A percentile compares a stretch with the other conserved stretches of the same genome.
Conservation (phyloP, 495 filamentous ascomycete species). For the Penicillium maclennaniae region DNA sequence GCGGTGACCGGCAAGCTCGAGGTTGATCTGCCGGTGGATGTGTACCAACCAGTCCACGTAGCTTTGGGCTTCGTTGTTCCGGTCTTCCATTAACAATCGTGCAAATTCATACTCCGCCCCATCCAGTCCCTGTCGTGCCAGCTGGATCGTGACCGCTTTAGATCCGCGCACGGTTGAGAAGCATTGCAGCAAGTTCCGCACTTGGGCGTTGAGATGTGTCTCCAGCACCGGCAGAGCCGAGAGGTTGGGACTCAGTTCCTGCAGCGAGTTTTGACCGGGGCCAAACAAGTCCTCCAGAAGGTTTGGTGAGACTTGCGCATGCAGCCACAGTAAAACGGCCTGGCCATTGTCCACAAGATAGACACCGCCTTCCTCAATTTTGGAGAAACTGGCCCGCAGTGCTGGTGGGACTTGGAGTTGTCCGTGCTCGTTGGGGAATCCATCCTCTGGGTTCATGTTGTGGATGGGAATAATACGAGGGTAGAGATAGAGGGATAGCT, state of each 20-base stretch:
- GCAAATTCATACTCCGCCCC: constrained; percentile 98
- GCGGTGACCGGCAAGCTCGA: constrained; percentile 78
- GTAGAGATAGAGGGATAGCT: constrained; percentile 91
- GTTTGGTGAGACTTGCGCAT: constrained; percentile 69
- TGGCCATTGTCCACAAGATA: constrained; percentile 98
- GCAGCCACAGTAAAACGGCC: constrained; percentile 84
- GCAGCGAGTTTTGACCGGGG: constrained; percentile 64
- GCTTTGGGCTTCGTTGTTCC: constrained; percentile 94
- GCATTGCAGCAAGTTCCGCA: constrained; percentile 88
- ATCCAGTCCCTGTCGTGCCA: constrained; percentile 90
- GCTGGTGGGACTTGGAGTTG: constrained; percentile 69
- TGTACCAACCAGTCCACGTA: constrained; percentile 99
- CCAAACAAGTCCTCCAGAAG: constrained; percentile 90
- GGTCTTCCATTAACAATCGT: constrained; percentile 81
- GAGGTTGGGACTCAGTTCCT: constrained; percentile 71
- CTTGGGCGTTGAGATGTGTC: constrained; percentile 92
- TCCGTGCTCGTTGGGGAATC: constrained; percentile 84
- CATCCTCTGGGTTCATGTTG: constrained; percentile 70
- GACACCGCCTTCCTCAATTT: constrained; percentile 91
- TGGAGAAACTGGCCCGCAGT: constrained; percentile 80
- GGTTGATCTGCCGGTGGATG: constrained; percentile 83
- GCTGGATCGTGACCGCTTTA: constrained; percentile 83
- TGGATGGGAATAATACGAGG: constrained; percentile 90
- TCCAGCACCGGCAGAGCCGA: constrained; percentile 71
- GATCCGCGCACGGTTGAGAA: constrained; percentile 74